Evolutionary conservation across 495 filamentous ascomycete species (phyloP).

Genomic region (Podospora pseudopauciseta): DNA sequence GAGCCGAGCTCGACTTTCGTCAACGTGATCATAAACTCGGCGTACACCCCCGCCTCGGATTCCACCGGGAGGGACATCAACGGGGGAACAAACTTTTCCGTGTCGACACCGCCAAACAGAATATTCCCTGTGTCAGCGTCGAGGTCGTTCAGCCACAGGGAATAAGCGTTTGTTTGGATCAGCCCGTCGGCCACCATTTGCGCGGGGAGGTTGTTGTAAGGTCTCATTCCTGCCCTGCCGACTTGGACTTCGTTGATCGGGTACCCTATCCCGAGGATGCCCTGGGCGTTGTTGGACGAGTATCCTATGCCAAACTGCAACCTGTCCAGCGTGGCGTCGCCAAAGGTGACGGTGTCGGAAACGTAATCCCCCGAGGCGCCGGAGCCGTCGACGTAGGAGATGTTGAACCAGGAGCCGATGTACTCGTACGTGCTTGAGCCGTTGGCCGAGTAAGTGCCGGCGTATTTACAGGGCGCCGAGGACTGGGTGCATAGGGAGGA

Average conservation of each 20-base stretch:
- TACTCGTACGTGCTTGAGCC: constrained; percentile 76
- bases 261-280: constrained; percentile 93
- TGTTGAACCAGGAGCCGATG: constrained; percentile 77
- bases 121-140: constrained; percentile 73
- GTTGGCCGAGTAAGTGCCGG: constrained; percentile 70
- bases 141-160: constrained; percentile 83
- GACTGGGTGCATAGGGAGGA: constrained; percentile 56
- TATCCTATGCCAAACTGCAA: constrained; percentile 90
- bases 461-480: constrained; percentile 48
- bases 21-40: constrained; percentile 80
- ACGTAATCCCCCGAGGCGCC: constrained; percentile 81
- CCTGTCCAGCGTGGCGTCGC: constrained; percentile 52
- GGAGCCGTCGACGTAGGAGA: constrained; percentile 85
- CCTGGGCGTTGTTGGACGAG: constrained; percentile 63
- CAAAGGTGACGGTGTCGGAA: constrained; percentile 71
- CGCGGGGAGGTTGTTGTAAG: constrained; percentile 78
- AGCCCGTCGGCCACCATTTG: constrained; percentile 64
- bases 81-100: constrained; percentile 66
- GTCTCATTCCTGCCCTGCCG: constrained; percentile 49
- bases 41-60: constrained; percentile 51
- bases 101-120: constrained; percentile 89
- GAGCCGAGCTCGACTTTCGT: constrained; percentile 51
- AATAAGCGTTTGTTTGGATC: constrained; percentile 81
- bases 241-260: constrained; percentile 74
- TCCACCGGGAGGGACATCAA: constrained; percentile 77